Base-by-base conservation (phyloP, 768 basidiomycete genomes). In the Neoboletus subvelutipes region DNA sequence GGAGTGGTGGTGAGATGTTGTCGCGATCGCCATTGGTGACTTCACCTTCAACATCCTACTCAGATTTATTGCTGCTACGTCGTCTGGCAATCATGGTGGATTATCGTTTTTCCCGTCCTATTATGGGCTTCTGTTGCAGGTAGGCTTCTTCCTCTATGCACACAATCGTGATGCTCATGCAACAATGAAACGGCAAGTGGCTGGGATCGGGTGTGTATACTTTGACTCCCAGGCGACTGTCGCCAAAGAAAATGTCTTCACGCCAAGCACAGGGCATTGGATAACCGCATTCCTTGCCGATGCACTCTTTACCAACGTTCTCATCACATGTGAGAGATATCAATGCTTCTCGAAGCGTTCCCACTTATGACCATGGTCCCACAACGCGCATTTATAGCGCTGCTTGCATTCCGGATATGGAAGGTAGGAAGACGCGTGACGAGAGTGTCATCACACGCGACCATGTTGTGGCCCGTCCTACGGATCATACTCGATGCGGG, bases 21-120 rank as follows among this genome's bases (percentile, higher is more conserved):
- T 54, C 24, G 37, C 13, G 31, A 22, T 24, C 41, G 1, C 20
- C 36, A 22, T 40, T 29, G 45, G 37, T 28, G 20, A 10, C 5
- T 20, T 26, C 31, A 52, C 42, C 17, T 5, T 42, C 36, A 40
- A 15, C 26, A n/a, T 45, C 0, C 13, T 3, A 9, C n/a, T 33
- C 40, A 69, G 67, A 67, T 70, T 39, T 64, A 70, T 47, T 64
- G 67, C 12, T 70, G 67, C 47, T 67, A 64, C 18, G 57, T 66
- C 33, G 66, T 69, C n/a, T 69, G 67, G 69, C 52, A 61, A 29
- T 66, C 63, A 0, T 55, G 55, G 59, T 60, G 53, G 45, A 51
- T 67, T n/a, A 55, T 59, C 28, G 40, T 56, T 15, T n/a, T 70
- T 34, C 67, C 68, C 26, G n/a, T 57, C 15, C 5, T 60, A 4